phyloP scores from a whole-genome alignment of 148 eudicot genomes.

The Simmondsia chinensis region DNA sequence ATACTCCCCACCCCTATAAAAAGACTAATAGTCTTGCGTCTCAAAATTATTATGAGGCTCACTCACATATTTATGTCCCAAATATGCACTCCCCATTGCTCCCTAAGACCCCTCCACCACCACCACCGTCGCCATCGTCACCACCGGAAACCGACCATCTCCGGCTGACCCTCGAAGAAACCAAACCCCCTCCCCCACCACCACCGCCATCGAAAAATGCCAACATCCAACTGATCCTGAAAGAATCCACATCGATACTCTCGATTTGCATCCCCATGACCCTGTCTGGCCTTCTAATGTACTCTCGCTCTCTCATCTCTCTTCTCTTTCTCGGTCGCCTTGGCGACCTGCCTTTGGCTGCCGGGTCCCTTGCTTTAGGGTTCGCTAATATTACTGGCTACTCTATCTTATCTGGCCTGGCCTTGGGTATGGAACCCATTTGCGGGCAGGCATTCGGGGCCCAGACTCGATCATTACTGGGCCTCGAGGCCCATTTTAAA shows the following conservation, averaged over 20 bases:
- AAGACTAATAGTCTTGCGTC: too few species aligned
- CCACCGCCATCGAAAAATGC: too few species aligned
- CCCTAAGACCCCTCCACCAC: too few species aligned
- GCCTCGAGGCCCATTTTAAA: slow-evolving; percentile 32
- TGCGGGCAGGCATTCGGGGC: slow-evolving; percentile 66
- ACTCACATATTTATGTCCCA: too few species aligned
- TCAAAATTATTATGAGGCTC: too few species aligned
- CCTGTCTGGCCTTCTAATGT: slow-evolving; percentile 31
- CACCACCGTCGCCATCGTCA: too few species aligned
- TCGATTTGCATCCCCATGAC: slow-evolving; percentile 37
- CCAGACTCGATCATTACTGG: slow-evolving; percentile 14
- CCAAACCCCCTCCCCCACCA: too few species aligned
- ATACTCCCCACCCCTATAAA: too few species aligned
- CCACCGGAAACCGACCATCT: too few species aligned
- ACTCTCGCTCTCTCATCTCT: slow-evolving; percentile 48
- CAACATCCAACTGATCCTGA: too few species aligned
- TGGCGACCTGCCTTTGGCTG: slow-evolving; percentile 49
- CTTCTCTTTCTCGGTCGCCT: slow-evolving; percentile 41
- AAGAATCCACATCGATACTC: slow-evolving; percentile 22
- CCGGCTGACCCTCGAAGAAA: too few species aligned
- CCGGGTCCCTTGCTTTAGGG: slow-evolving; percentile 52
- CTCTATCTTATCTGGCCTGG: slow-evolving; percentile 40
- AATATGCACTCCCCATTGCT: too few species aligned
- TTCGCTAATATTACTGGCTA: slow-evolving; percentile 51
- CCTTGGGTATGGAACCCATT: slow-evolving; percentile 66